Evolutionary conservation across 768 basidiomycete species (phyloP).

Genomic region (Rhizopogon sp.): DNA sequence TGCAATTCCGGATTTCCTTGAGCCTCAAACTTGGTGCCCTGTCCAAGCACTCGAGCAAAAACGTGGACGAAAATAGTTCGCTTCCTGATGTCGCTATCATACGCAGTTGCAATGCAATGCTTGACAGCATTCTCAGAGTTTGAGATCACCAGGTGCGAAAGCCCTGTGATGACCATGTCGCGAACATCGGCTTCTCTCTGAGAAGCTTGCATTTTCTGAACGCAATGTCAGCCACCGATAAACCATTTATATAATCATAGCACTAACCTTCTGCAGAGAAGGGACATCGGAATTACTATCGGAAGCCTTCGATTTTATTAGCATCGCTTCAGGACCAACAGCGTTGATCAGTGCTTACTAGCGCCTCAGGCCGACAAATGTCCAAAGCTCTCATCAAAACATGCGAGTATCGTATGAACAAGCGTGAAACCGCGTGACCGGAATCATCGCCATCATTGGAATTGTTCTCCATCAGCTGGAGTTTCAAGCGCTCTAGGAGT

Average conservation of each 20-base stretch:
- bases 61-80: conserved; percentile 81
- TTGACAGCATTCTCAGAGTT: conserved; percentile 89
- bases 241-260: background rate
- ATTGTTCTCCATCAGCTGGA: conserved; percentile 52
- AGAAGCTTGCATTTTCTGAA: conserved; percentile 38
- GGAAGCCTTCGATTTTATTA: conserved; percentile 29
- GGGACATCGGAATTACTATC: conserved; percentile 48
- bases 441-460: conserved; percentile 56
- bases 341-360: conserved; percentile 27
- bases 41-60: conserved; percentile 73
- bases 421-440: conserved; percentile 64
- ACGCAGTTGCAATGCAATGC: conserved; percentile 77
- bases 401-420: conserved; percentile 76
- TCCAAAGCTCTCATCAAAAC: conserved; percentile 61
- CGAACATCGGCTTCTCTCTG: conserved; percentile 60
- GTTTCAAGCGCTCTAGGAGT: conserved; percentile 68
- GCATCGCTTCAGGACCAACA: background rate
- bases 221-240: conserved; percentile 4
- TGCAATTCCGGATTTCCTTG: conserved; percentile 45
- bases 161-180: conserved; percentile 72
- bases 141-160: conserved; percentile 75
- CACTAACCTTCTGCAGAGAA: conserved; percentile 40
- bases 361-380: conserved; percentile 40
- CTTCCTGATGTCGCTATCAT: conserved; percentile 63
- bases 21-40: conserved; percentile 74